Conservation (phyloP, 306 rosid species). For the Medicago lupulina region DNA sequence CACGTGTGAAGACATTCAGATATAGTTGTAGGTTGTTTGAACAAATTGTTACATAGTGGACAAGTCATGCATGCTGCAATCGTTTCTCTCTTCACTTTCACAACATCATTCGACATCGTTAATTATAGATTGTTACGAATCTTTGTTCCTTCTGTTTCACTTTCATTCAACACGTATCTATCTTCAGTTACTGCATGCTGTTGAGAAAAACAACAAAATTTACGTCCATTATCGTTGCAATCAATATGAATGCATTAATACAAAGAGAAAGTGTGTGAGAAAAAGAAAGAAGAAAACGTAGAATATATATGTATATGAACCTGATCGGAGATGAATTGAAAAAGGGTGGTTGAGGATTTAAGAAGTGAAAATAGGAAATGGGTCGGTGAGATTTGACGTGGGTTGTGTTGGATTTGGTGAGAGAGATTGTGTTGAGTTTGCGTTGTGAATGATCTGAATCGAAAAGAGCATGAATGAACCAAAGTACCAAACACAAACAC, state of each 20-base stretch:
- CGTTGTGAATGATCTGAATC: slow-evolving; percentile 74
- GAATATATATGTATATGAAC: neutral
- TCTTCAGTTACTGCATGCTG: slow-evolving; percentile 62
- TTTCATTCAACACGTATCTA: slow-evolving; percentile 21
- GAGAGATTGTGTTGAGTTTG: neutral
- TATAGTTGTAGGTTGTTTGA: slow-evolving; percentile 88
- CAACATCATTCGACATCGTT: slow-evolving; percentile 81
- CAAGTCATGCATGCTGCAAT: slow-evolving; percentile 95
- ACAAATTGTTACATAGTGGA: slow-evolving; percentile 77
- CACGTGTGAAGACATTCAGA: slow-evolving; percentile 99
- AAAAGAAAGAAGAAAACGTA: slow-evolving; percentile 11
- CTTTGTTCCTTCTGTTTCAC: neutral
- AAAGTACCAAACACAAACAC: slow-evolving; percentile 17
- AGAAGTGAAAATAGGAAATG: slow-evolving; percentile 50
- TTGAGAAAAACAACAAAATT: slow-evolving; percentile 40
- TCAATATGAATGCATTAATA: slow-evolving; percentile 50
- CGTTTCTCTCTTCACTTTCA: slow-evolving; percentile 65
- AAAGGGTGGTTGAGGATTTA: slow-evolving; percentile 18
- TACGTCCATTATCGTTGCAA: slow-evolving; percentile 60
- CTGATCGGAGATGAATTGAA: slow-evolving; percentile 48
- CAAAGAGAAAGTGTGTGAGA: slow-evolving; percentile 24
- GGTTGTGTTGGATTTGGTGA: slow-evolving; percentile 60
- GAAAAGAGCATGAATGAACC: slow-evolving; percentile 69
- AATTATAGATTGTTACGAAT: slow-evolving; percentile 7
- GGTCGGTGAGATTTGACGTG: slow-evolving; percentile 71